Percentiles rank a stretch among this genome's conserved stretches.
These are phyloP conservation scores for Phaeolepiota aurea DNA, from an alignment of 768 basidiomycete species.

Conservation along the genomic window DNA sequence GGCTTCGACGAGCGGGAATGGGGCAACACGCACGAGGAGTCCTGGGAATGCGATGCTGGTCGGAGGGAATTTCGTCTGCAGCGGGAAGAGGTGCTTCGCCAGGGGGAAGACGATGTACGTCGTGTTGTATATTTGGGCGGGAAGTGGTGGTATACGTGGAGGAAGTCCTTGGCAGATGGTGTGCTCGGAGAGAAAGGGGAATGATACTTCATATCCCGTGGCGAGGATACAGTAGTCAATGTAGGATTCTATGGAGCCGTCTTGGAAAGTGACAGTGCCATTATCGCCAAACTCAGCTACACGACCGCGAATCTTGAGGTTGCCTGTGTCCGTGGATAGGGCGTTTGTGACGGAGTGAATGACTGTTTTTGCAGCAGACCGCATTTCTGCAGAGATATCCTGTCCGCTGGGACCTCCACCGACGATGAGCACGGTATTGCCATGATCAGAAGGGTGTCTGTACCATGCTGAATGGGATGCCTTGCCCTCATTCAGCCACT, in stretches of 20 bases:
- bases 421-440: constrained; percentile 36
- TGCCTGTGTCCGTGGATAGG: constrained; percentile 18
- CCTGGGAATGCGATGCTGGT: constrained; percentile 59
- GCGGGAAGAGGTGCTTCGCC: constrained; percentile 60
- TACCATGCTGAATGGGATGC: constrained; percentile 67
- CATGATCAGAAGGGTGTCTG: constrained; percentile 38
- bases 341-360: constrained; percentile 46
- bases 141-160: constrained; percentile 39
- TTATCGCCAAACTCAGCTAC: constrained; percentile 28
- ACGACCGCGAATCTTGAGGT: constrained; percentile 31
- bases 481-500: constrained; percentile 44
- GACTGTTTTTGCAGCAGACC: constrained; percentile 31
- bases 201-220: constrained; percentile 63
- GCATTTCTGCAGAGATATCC: constrained; percentile 60
- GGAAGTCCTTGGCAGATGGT: constrained; percentile 27
- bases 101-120: constrained; percentile 64
- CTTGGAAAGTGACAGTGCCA: constrained; percentile 15
- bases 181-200: constrained; percentile 48
- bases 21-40: constrained; percentile 48
- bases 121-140: constrained; percentile 51
- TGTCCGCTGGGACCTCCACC: constrained; percentile 58
- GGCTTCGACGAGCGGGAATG: constrained; percentile 71
- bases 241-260: constrained; percentile 42
- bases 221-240: constrained; percentile 65
- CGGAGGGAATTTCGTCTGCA: constrained; percentile 36